Percentiles rank a stretch among this genome's conserved stretches.
phyloP scores from a whole-genome alignment of 192 early-diverging fungal species.

The Diversispora eburnea region DNA sequence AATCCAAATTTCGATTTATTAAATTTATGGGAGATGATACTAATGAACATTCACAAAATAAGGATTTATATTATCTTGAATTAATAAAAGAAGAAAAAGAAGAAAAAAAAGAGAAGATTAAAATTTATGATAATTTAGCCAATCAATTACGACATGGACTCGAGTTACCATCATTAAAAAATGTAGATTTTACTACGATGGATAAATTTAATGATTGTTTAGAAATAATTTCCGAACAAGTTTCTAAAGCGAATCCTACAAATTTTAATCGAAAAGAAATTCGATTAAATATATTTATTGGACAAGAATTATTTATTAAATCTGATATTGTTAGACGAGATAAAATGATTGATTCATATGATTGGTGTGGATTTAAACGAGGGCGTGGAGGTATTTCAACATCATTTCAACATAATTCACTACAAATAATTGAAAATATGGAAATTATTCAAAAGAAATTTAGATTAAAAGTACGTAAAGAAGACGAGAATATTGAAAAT shows the following conservation, averaged over 20 bases:
- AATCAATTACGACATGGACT: background rate
- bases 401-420: conserved; percentile 13
- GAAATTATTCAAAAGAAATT: background rate
- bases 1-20: conserved; percentile 5
- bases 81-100: background rate
- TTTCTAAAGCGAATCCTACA: conserved; percentile 12
- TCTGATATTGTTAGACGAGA: background rate
- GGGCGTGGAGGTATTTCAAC: background rate
- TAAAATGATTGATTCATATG: background rate
- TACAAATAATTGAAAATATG: conserved; percentile 7
- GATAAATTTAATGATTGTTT: conserved; percentile 8
- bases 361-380: conserved; percentile 4
- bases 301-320: background rate
- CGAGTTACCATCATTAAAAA: background rate
- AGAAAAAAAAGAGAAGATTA: background rate
- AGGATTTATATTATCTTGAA: background rate
- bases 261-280: background rate
- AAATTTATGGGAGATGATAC: background rate
- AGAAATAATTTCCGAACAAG: background rate
- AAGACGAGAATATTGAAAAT: background rate
- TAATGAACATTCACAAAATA: background rate
- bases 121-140: background rate
- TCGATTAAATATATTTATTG: conserved; percentile 16
- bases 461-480: background rate
- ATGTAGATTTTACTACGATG: background rate